Conservation (phyloP, 345 rosid species). For the Pugionium dolabratum region DNA sequence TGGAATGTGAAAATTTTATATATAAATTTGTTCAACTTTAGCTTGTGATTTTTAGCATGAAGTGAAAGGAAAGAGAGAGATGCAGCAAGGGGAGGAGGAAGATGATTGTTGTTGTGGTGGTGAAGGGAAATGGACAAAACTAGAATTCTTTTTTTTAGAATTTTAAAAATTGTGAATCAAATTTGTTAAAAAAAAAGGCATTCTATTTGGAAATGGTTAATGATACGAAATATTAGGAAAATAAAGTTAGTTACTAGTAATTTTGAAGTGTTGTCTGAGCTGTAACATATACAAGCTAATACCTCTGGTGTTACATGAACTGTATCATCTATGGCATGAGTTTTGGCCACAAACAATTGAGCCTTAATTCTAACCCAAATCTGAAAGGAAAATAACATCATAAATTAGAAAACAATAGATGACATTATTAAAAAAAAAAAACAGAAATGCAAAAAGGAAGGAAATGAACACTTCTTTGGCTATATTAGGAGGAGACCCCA, state of each 20-base stretch:
- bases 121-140: too few relatives aligned
- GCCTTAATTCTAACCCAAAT: too few relatives aligned
- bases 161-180: too few relatives aligned
- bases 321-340: slow-evolving; percentile 88
- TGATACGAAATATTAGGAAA: slow-evolving; percentile 84
- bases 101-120: too few relatives aligned
- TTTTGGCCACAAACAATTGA: slow-evolving; percentile 47
- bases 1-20: slow-evolving; percentile 16
- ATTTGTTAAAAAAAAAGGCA: too few relatives aligned
- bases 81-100: not conserved
- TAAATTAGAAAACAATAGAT: too few relatives aligned
- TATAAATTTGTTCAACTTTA: not conserved
- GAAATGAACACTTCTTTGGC: too few relatives aligned
- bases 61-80: not conserved
- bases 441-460: too few relatives aligned
- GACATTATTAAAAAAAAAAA: too few relatives aligned
- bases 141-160: too few relatives aligned
- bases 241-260: slow-evolving; percentile 67
- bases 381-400: too few relatives aligned
- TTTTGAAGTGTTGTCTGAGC: slow-evolving; percentile 89
- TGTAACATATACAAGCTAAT: slow-evolving; percentile 87
- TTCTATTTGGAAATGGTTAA: not conserved
- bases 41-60: not conserved
- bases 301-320: slow-evolving; percentile 90
- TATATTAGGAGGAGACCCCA: too few relatives aligned